Evolutionary conservation across 2,329 filamentous ascomycete genomes (phyloP).

Genomic region (Fusarium sp.): DNA sequence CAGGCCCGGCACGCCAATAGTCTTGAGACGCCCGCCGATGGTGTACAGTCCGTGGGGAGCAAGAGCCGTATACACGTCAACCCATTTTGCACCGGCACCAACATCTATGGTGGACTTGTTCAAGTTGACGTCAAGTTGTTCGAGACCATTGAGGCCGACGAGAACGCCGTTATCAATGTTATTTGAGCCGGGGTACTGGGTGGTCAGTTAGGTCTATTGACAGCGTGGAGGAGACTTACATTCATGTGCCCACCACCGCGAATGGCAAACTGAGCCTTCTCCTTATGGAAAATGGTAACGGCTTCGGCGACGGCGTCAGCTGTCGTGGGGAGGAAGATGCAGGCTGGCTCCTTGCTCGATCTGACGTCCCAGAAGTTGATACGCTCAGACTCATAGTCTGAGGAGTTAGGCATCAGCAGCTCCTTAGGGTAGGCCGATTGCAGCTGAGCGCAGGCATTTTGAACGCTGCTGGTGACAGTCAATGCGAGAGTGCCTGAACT

Average conservation of each 20-base stretch:
- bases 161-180: conserved; percentile 27
- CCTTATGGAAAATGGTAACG: neutral
- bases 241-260: conserved; percentile 31
- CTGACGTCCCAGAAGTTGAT: neutral
- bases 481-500: neutral
- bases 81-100: conserved; percentile 34
- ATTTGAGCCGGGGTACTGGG: conserved; percentile 15
- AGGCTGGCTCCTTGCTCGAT: neutral
- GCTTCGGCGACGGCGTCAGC: neutral
- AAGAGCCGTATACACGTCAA: conserved; percentile 42
- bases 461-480: neutral
- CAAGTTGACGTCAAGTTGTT: neutral
- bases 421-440: neutral
- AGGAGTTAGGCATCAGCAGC: neutral
- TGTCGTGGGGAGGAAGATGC: neutral
- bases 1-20: conserved; percentile 46
- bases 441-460: neutral
- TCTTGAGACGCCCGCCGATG: conserved; percentile 46
- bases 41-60: conserved; percentile 36
- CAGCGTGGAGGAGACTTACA: neutral
- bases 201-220: neutral
- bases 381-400: neutral
- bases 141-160: conserved; percentile 7
- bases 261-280: conserved; percentile 17
- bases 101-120: conserved; percentile 18